These are phyloP conservation scores for Kwoniella bestiolae DNA, from an alignment of 768 basidiomycete species.

Conservation along the genomic window DNA sequence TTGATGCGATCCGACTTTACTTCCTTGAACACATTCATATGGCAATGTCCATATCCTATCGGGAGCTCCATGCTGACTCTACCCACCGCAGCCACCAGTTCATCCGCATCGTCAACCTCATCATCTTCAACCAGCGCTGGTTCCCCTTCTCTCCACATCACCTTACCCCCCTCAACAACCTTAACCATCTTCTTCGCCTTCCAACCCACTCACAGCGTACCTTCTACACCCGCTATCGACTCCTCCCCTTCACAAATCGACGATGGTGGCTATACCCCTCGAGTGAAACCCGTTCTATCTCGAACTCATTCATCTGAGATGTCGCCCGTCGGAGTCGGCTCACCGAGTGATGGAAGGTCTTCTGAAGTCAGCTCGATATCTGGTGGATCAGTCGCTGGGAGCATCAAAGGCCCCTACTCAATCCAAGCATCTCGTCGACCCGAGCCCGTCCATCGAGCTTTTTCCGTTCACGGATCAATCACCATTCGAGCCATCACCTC, in stretches of 20 bases:
- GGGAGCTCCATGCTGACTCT: too few species aligned
- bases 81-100: conserved; percentile 7
- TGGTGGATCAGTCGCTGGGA: conserved; percentile 26
- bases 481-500: conserved; percentile 34
- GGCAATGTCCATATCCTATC: too few species aligned
- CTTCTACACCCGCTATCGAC: conserved; percentile 12
- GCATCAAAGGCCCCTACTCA: conserved; percentile 5
- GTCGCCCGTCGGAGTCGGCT: conserved; percentile 6
- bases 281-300: conserved; percentile 34
- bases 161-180: conserved; percentile 29
- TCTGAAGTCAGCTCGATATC: conserved; percentile 30
- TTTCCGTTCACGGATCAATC: conserved; percentile 48
- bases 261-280: conserved; percentile 42
- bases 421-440: conserved; percentile 16
- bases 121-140: conserved; percentile 31
- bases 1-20: background rate
- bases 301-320: conserved; percentile 34
- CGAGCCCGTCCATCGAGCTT: conserved; percentile 44
- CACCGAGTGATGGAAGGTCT: conserved; percentile 6
- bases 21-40: background rate
- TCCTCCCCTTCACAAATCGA: background rate
- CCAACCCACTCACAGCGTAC: conserved; percentile 28
- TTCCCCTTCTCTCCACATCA: conserved; percentile 19
- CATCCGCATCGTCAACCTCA: conserved; percentile 40
- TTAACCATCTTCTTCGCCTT: conserved; percentile 44